phyloP scores from a whole-genome alignment of 306 rosid genomes.

The Abrus pulchellus region DNA sequence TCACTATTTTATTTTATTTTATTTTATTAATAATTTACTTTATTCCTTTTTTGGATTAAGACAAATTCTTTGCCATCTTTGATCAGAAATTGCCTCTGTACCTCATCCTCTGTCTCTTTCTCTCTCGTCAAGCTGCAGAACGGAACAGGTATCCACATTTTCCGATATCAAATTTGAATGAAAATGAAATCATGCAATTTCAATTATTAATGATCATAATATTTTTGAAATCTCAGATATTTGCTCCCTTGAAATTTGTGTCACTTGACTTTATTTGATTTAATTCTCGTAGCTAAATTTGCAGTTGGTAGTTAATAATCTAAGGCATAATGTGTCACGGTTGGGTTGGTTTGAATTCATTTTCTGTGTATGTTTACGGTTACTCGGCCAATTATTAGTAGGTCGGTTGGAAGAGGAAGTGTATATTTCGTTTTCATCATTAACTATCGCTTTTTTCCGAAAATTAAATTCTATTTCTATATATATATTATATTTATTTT shows the following conservation, averaged over 20 bases:
- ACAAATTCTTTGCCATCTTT: slow-evolving; percentile 33
- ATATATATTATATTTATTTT: neutral
- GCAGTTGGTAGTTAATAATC: slow-evolving; percentile 51
- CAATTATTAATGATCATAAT: neutral
- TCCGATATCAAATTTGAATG: slow-evolving; percentile 6
- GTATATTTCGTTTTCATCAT: slow-evolving; percentile 44
- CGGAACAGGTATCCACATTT: slow-evolving; percentile 56
- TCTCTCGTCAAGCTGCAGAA: slow-evolving; percentile 57
- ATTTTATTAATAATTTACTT: neutral
- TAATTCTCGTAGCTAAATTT: slow-evolving; percentile 43
- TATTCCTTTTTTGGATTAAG: neutral
- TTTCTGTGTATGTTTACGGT: slow-evolving; percentile 35
- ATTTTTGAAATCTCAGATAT: slow-evolving; percentile 10
- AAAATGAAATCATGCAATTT: neutral
- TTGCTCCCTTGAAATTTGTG: neutral
- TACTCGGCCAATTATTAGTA: slow-evolving; percentile 23
- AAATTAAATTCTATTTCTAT: neutral
- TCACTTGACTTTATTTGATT: slow-evolving; percentile 45
- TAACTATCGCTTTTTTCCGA: neutral
- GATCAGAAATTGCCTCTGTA: slow-evolving; percentile 43
- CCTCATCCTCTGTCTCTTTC: slow-evolving; percentile 43
- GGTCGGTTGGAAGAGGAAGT: slow-evolving; percentile 39
- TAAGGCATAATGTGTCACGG: slow-evolving; percentile 51
- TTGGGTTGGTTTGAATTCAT: slow-evolving; percentile 64
- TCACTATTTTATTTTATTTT: slow-evolving; percentile 11